Evolutionary conservation across 2,329 filamentous ascomycete species (phyloP).

Genomic region (Cercospora beticola): DNA sequence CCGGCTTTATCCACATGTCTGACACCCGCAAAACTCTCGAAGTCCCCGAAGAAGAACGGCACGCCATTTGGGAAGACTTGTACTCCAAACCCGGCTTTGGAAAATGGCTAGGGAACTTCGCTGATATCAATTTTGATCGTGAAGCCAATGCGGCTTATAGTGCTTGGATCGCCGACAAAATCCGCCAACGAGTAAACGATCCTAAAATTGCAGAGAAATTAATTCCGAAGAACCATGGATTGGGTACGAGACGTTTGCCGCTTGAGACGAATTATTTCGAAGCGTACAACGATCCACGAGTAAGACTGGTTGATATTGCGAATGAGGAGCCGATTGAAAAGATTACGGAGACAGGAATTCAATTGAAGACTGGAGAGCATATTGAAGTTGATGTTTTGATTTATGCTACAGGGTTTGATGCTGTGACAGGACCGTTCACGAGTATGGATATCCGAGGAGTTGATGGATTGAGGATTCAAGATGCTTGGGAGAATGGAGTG

Average conservation of each 20-base stretch:
- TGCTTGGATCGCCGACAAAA: constrained; percentile 48
- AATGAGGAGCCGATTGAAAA: constrained; percentile 46
- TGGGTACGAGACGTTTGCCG: constrained; percentile 28
- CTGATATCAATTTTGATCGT: constrained; percentile 39
- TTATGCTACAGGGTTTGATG: constrained; percentile 45
- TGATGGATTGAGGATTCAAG: constrained; percentile 30
- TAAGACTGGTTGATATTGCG: constrained; percentile 49
- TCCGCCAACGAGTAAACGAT: constrained; percentile 45
- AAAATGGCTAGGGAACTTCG: constrained; percentile 45
- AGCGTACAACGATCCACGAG: constrained; percentile 47
- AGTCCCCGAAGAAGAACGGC: constrained; percentile 43
- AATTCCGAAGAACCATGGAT: constrained; percentile 51
- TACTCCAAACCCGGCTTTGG: constrained; percentile 41
- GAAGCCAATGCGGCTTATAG: constrained; percentile 45
- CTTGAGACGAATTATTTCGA: constrained; percentile 55
- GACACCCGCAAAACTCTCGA: constrained; percentile 48
- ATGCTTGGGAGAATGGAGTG: constrained; percentile 40
- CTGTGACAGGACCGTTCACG: constrained; percentile 28
- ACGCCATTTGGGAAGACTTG: constrained; percentile 44
- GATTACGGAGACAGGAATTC: constrained; percentile 45
- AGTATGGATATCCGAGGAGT: constrained; percentile 35
- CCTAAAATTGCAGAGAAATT: constrained; percentile 51
- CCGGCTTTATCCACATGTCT: constrained; percentile 37
- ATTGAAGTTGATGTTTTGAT: constrained; percentile 42
- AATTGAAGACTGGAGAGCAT: constrained; percentile 39